A percentile compares a stretch with the other conserved stretches of the same genome.
Evolutionary conservation across 2,329 filamentous ascomycete species (phyloP).

Genomic region (Raffaelea arxii): DNA sequence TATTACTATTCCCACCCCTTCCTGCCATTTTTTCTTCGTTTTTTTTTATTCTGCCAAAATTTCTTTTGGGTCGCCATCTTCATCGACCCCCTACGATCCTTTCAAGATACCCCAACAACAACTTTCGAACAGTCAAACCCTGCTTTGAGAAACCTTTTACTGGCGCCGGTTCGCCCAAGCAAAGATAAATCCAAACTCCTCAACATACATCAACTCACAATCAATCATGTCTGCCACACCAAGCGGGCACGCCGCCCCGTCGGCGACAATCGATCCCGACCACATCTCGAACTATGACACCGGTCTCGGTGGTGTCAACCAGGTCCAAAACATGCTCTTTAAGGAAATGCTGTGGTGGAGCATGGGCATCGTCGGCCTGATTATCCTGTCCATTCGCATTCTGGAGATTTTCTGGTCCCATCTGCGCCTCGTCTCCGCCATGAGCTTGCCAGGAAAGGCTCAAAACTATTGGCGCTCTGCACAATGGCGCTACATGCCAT

Average conservation of each 20-base stretch:
- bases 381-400: constrained; percentile 44
- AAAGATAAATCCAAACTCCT: no score
- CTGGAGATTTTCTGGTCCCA: constrained; percentile 44
- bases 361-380: constrained; percentile 43
- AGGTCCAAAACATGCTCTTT: constrained; percentile 46
- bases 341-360: constrained; percentile 51
- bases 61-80: no score
- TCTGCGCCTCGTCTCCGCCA: constrained; percentile 48
- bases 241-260: constrained; percentile 23
- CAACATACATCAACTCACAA: background rate
- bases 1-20: no score
- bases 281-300: constrained; percentile 44
- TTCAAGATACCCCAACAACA: no score
- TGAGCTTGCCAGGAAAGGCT: constrained; percentile 39
- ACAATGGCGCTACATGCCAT: constrained; percentile 51
- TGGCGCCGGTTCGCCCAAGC: no score
- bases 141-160: no score
- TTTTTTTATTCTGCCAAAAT: no score
- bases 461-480: constrained; percentile 51
- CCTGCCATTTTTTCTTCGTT: no score
- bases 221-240: background rate
- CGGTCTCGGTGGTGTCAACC: constrained; percentile 51
- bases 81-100: no score
- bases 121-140: no score
- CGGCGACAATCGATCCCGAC: constrained; percentile 10